Percentiles rank a stretch among this genome's conserved stretches.
Conservation (phyloP, 768 basidiomycete species). For the Gyrodon lividus region DNA sequence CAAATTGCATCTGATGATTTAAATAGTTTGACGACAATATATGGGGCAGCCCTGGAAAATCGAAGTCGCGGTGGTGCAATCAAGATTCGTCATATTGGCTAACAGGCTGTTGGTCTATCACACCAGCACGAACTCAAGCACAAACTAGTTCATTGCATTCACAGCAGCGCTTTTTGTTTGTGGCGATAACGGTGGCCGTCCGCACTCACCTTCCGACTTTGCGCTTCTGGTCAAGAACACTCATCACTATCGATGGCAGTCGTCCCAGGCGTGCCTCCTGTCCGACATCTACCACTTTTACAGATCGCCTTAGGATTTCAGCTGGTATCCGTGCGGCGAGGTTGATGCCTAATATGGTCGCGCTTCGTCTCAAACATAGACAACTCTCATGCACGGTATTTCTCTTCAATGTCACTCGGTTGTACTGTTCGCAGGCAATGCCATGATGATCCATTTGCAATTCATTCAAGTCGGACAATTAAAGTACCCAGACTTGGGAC, state of each 20-base stretch:
- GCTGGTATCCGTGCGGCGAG: not conserved
- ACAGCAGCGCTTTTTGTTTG: conserved; percentile 18
- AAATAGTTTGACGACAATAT: not conserved
- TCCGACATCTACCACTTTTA: conserved; percentile 8
- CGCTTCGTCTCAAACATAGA: conserved; percentile 2
- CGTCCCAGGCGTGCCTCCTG: conserved; percentile 13
- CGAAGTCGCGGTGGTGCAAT: conserved; percentile 65
- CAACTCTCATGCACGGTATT: not conserved
- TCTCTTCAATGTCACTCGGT: not conserved
- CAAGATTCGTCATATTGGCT: conserved; percentile 79
- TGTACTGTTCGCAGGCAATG: not conserved
- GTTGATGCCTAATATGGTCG: not conserved
- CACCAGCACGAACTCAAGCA: conserved; percentile 10
- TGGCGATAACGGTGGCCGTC: conserved; percentile 20
- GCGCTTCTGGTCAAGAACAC: conserved; percentile 18
- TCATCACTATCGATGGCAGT: conserved; percentile 12
- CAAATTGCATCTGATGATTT: not conserved
- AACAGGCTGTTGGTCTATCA: conserved; percentile 22
- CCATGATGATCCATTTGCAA: not conserved
- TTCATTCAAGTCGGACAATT: too few relatives aligned
- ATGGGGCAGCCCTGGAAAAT: conserved; percentile 57
- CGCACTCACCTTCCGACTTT: conserved; percentile 21
- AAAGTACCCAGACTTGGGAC: not conserved
- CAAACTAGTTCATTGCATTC: conserved; percentile 17
- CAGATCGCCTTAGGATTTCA: conserved; percentile 14